These are phyloP conservation scores for Diaporthe aspalathi DNA, from an alignment of 2,329 filamentous ascomycete genomes.

Conservation along the genomic window DNA sequence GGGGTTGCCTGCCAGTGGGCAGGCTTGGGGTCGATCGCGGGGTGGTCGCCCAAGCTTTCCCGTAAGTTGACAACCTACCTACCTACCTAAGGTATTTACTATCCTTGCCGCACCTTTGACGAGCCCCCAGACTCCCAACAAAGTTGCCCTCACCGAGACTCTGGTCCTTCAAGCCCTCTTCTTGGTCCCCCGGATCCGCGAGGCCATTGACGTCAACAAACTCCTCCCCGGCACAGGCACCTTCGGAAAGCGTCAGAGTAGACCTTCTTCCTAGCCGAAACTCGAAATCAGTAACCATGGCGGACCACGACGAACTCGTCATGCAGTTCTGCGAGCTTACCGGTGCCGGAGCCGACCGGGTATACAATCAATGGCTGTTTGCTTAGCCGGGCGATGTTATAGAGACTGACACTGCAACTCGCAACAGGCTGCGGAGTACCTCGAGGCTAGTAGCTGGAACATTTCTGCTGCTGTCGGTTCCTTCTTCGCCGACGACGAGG, in stretches of 20 bases:
- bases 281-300: conserved; percentile 48
- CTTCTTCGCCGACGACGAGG: conserved; percentile 70
- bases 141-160: not conserved
- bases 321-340: conserved; percentile 68
- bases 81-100: too few relatives aligned
- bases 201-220: not conserved
- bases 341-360: conserved; percentile 60
- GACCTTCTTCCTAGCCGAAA: not conserved
- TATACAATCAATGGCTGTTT: conserved; percentile 44
- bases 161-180: not conserved
- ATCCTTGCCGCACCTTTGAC: not conserved
- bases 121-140: not conserved
- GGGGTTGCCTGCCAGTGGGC: conserved; percentile 20
- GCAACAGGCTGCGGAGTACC: conserved; percentile 73
- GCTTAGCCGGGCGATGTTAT: not conserved
- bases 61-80: not conserved
- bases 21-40: conserved; percentile 19
- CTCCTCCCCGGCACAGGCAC: not conserved
- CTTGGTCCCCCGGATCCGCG: not conserved
- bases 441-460: conserved; percentile 75
- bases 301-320: conserved; percentile 56
- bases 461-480: conserved; percentile 70
- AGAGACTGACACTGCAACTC: not conserved
- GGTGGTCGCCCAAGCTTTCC: conserved; percentile 20
- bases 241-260: not conserved